Evolutionary conservation across 257 asterid species (phyloP).

Genomic region (Plantago elongata): DNA sequence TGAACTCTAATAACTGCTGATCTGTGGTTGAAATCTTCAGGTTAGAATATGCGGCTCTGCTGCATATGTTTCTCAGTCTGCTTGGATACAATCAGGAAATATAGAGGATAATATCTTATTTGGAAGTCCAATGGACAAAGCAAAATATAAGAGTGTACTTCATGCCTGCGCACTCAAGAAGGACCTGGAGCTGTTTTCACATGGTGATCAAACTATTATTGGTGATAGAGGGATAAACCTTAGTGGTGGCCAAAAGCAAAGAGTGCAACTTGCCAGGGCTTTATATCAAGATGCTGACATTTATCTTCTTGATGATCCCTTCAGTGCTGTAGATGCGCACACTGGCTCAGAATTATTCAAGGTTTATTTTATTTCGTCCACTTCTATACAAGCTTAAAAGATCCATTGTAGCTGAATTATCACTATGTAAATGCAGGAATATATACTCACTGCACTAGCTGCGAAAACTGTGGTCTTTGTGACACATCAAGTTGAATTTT

Average conservation of each 20-base stretch:
- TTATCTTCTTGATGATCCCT: conserved; percentile 94
- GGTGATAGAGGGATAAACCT: conserved; percentile 99
- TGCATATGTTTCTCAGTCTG: conserved; percentile 94
- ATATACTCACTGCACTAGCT: conserved; percentile 81
- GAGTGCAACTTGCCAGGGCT: conserved; percentile 98
- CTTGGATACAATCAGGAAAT: conserved; percentile 98
- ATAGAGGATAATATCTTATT: conserved; percentile 90
- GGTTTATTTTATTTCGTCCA: conserved; percentile 32
- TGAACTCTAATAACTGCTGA: conserved; percentile 15
- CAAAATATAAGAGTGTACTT: conserved; percentile 76
- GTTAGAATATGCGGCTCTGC: conserved; percentile 82
- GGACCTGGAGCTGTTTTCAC: conserved; percentile 89
- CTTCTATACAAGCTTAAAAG: background rate
- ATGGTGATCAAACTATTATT: conserved; percentile 95
- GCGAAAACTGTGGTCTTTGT: conserved; percentile 80
- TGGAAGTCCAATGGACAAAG: conserved; percentile 96
- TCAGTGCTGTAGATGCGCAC: conserved; percentile 99
- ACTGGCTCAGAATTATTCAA: conserved; percentile 91
- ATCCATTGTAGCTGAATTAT: conserved; percentile 21
- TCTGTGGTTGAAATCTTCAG: conserved; percentile 38
- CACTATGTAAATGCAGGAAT: conserved; percentile 62
- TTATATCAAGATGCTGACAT: conserved; percentile 94
- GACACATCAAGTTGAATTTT: conserved; percentile 96
- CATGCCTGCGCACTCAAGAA: conserved; percentile 89
- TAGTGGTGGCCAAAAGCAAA: conserved; percentile 98